Conservation (phyloP, 108 stramenopile species). For the Ochromonas danica region DNA sequence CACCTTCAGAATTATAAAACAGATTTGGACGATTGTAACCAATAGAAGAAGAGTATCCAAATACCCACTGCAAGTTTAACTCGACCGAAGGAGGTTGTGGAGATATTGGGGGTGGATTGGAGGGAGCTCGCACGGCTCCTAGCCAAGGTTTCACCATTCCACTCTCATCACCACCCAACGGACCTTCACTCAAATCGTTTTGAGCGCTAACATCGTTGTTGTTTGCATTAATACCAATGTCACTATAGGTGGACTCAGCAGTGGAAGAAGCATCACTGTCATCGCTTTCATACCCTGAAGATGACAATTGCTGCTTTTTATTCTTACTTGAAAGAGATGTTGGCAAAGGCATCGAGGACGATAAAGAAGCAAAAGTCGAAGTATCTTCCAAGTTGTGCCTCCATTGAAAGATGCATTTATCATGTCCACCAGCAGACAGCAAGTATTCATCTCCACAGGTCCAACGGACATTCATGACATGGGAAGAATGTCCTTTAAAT, state of each 20-base stretch:
- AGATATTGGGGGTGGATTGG: not conserved
- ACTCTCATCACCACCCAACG: slow-evolving; percentile 12
- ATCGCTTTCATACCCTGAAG: not conserved
- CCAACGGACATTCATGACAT: slow-evolving; percentile 51
- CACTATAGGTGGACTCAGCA: not conserved
- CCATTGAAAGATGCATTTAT: slow-evolving; percentile 44
- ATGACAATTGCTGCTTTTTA: not conserved
- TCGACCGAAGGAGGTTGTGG: not conserved
- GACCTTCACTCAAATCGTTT: not conserved
- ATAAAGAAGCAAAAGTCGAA: not conserved
- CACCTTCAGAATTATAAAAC: slow-evolving; percentile 2
- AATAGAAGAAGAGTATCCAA: not conserved
- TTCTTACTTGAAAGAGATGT: not conserved
- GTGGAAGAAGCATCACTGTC: not conserved
- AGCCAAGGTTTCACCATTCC: slow-evolving; percentile 22
- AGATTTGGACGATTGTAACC: slow-evolving; percentile 1
- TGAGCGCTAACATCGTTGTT: not conserved
- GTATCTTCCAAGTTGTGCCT: slow-evolving; percentile 4
- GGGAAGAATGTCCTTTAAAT: slow-evolving; percentile 41
- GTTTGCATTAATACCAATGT: not conserved
- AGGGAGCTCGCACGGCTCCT: slow-evolving; percentile 5
- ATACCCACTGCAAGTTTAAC: not conserved
- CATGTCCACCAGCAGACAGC: slow-evolving; percentile 43
- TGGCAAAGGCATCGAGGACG: not conserved
- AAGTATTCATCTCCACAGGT: slow-evolving; percentile 34